Evolutionary conservation across 306 rosid genomes (phyloP).

Genomic region (Corylus heterophylla): DNA sequence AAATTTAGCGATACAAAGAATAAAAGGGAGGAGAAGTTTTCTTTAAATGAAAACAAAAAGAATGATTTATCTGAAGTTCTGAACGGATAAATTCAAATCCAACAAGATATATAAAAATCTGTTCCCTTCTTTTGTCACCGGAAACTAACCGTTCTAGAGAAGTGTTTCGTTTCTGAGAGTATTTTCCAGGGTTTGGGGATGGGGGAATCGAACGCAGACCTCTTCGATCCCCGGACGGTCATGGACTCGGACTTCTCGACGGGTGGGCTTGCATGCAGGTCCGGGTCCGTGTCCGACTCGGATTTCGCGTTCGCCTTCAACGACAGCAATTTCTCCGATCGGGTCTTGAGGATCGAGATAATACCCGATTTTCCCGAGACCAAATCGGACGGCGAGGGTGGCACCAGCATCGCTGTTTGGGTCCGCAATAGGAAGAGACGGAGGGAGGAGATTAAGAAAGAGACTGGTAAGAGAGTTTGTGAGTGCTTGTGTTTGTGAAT

Average conservation of each 20-base stretch:
- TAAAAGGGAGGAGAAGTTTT: too few relatives aligned
- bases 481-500: not conserved
- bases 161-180: not conserved
- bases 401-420: slow-evolving; percentile 28
- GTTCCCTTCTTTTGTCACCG: not conserved
- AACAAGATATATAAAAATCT: too few relatives aligned
- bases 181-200: not conserved
- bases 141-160: not conserved
- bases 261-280: not conserved
- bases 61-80: too few relatives aligned
- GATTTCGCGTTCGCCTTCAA: slow-evolving; percentile 52
- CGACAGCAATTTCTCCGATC: slow-evolving; percentile 49
- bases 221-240: slow-evolving; percentile 12
- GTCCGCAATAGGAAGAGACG: slow-evolving; percentile 45
- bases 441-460: slow-evolving; percentile 29
- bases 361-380: slow-evolving; percentile 21
- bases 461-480: slow-evolving; percentile 23
- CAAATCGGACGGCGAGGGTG: slow-evolving; percentile 22
- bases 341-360: slow-evolving; percentile 45
- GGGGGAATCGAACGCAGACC: slow-evolving; percentile 17
- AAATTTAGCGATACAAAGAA: too few relatives aligned
- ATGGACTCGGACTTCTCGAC: slow-evolving; percentile 25
- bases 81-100: too few relatives aligned
- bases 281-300: not conserved
- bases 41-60: too few relatives aligned